phyloP scores from a whole-genome alignment of 768 basidiomycete species.

The Pisolithus sp. region DNA sequence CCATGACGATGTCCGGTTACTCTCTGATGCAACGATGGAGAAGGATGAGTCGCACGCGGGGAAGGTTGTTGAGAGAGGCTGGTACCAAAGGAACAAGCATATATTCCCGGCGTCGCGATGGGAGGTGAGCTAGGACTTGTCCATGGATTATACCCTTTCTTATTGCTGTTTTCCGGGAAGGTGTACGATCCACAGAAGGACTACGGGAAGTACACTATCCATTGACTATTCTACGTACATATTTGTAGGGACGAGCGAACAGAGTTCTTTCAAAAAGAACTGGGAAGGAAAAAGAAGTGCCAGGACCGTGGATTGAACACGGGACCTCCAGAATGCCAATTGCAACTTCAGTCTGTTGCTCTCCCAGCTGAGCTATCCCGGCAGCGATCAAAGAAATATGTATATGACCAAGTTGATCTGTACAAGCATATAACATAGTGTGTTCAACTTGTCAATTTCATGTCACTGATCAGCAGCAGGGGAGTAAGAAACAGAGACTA shows the following conservation, averaged over 20 bases:
- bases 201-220: conserved; percentile 87
- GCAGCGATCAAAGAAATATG: conserved; percentile 3
- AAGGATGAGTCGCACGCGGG: conserved; percentile 99
- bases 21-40: conserved; percentile 92
- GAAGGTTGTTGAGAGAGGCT: conserved; percentile 94
- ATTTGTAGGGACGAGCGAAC: neutral
- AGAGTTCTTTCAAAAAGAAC: neutral
- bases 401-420: no score
- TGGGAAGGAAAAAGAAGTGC: conserved; percentile 21
- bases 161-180: conserved; percentile 29
- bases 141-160: neutral
- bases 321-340: conserved; percentile 34
- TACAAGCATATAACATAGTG: no score
- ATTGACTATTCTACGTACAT: neutral
- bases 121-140: conserved; percentile 66
- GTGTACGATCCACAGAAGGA: conserved; percentile 92
- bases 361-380: conserved; percentile 34
- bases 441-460: no score
- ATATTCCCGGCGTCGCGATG: conserved; percentile 96
- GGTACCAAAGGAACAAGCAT: conserved; percentile 94
- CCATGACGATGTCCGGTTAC: conserved; percentile 92
- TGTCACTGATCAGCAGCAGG: no score
- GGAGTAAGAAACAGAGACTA: no score
- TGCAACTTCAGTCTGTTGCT: conserved; percentile 31
- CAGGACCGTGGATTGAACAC: conserved; percentile 40